Base-by-base conservation (phyloP, 2,329 filamentous ascomycete genomes). In the Lasiodiplodia sp. region DNA sequence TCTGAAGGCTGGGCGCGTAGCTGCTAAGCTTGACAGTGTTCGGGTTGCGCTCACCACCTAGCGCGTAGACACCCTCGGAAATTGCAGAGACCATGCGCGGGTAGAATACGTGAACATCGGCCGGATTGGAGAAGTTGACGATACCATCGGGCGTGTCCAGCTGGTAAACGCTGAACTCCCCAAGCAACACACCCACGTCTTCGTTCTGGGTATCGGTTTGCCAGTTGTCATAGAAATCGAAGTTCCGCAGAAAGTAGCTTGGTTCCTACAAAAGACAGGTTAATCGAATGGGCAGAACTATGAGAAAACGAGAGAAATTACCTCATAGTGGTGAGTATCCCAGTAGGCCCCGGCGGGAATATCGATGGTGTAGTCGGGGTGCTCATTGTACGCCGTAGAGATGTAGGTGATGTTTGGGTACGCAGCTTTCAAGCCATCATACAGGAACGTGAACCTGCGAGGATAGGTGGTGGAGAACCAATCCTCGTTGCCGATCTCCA, bases 321-420 rank as follows among this genome's bases (percentile, higher is more conserved):
- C 63, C 51, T 57, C 65, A 72, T 83, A 84, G 21, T 80, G 80
- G 70, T 84, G 81, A 67, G 80, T 81, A 66, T 84, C 82, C 75
- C 75, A 78, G 69, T 78, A 76, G 8, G 67, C 70, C 1, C 74
- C 77, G 25, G 76, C 74, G 0, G 81, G 80, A 1, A 81, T 76
- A 4, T 72, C 72, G 31, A 80, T 81, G 25, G 73, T 78, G 62
- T 78, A 75, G 18, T 74, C 71, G 11, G 73, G 67, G 52, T 73
- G 75, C 69, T 76, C 75, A 38, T 73, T 65, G 55, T 69, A 71
- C 4, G 73, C 71, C 16, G 70, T 74, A 44, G 75, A 73, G 37
- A 80, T 77, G 69, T 79, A 71, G 14, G 75, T 73, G 10, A 80
- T 79, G 8, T 79, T 70, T 0, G 78, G 78, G 68, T 80, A 79